Evolutionary conservation across 1,284 basidiomycete genomes (phyloP), one percentile per base, ranked within the genome.

Genomic region (Hymenochaete sp.): DNA sequence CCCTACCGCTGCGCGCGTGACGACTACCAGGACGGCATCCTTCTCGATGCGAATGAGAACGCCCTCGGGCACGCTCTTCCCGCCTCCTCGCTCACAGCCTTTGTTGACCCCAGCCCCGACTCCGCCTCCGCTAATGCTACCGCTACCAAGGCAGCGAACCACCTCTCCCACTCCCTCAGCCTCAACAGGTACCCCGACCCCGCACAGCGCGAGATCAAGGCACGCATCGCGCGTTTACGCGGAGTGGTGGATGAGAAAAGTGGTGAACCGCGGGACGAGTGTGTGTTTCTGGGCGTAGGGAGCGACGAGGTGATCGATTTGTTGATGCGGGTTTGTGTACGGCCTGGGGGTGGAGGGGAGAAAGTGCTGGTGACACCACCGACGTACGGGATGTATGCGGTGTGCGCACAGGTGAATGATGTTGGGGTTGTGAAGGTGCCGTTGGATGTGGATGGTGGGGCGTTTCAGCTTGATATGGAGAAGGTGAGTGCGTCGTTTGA

Each of bases 11-110:
- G 92, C 57, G 96, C 96, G 1, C 73, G 95, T 44, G 96, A 99
- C 59, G 95, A 98, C 68, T 99, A 97, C 67, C 81, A 84, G 38
- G 71, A 77, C 1, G 93, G 93, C 21, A 84, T 98, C 55, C 77
- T 99, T n/a, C 77, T 99, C 26, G 96, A 99, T 57, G 96, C 96
- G 25, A 98, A 98, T 64, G 95, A 98, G 69, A 98, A 98, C 61
- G 77, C 92, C 0, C 72, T 95, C 36, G 95, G 95, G 0, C 88
- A 91, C 59, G 82, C 88, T 1, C 79, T 97, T n/a, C 68, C 75
- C 19, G 40, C 53, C 9, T 42, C 53, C 11, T 41, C 24, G 21
- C n/a, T n/a, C n/a, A n/a, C n/a, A n/a, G n/a, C n/a, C n/a, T n/a
- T n/a, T n/a, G n/a, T n/a, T n/a, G n/a, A n/a, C n/a, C n/a, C n/a